Base-by-base conservation (phyloP, 352 stramenopile species). In the Globisporangium carolinianum region DNA sequence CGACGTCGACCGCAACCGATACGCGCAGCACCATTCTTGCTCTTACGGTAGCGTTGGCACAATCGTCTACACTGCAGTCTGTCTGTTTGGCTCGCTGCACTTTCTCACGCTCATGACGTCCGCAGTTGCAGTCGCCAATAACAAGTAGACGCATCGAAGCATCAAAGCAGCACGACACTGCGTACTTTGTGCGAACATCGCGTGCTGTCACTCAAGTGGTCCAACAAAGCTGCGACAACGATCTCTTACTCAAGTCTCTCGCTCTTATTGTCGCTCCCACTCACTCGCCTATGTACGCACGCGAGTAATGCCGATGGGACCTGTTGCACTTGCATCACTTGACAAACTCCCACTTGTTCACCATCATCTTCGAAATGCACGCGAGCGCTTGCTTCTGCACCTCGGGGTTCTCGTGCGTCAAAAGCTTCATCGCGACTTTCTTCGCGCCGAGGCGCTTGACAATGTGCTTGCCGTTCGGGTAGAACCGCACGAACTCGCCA, bases 311-410 rank as follows among this genome's bases (percentile, higher is more conserved):
- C 24, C 24, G 24, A 32, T 32, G 24, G 3, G 24, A 32, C 24
- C 24, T 32, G 24, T 32, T 32, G 24, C 24, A 32, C 24, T 32
- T 32, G 24, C 24, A 12, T 60, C 83, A 93, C 70, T 91, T 91
- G 68, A 95, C 84, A 69, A 97, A 97, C 68, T 98, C 95, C 95
- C 95, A 98, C 68, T 98, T 98, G 68, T 97, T 96, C 43, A 98
- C 94, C 91, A 98, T 98, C 75, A 99, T 98, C 86, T 99, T 99
- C 51, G 91, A 98, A 58, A 99, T 97, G 71, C 94, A 98, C 69
- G 98, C 91, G 38, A 99, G 79, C 17, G 96, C 95, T 74, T 99
- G 95, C 75, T 97, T 97, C 75, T 98, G 94, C n/a, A 99, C 86
- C 58, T 98, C 96, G 0, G 82, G 69, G 72, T 98, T 98, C 60